Evolutionary conservation across 495 filamentous ascomycete genomes (phyloP).

Genomic region (Penicillium cinerascens): DNA sequence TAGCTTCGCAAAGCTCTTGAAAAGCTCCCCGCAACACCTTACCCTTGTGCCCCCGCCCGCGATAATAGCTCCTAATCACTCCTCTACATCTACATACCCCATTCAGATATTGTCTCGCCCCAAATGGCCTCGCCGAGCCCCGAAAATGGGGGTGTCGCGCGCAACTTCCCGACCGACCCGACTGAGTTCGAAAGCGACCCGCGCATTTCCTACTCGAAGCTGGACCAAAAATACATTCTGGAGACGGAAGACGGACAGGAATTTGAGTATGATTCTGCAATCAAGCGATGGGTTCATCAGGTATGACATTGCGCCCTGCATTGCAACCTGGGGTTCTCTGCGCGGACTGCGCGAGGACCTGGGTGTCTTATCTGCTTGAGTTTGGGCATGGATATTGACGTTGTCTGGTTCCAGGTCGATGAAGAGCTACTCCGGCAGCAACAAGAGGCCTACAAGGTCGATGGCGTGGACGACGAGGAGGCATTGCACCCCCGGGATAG

Average conservation of each 20-base stretch:
- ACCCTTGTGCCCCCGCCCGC: background rate
- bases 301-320: slow-evolving; percentile 41
- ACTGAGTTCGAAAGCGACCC: slow-evolving; percentile 77
- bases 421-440: slow-evolving; percentile 78
- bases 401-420: slow-evolving; percentile 53
- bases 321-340: slow-evolving; percentile 4
- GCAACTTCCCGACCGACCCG: slow-evolving; percentile 63
- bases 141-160: slow-evolving; percentile 18
- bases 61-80: background rate
- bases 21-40: background rate
- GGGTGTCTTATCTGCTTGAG: background rate
- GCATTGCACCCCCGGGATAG: slow-evolving; percentile 56
- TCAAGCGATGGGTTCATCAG: slow-evolving; percentile 77
- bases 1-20: background rate
- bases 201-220: slow-evolving; percentile 79
- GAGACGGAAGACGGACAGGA: slow-evolving; percentile 84
- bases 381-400: background rate
- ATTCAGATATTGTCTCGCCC: background rate
- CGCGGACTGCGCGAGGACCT: background rate
- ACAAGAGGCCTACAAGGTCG: slow-evolving; percentile 67
- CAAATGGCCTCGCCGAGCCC: slow-evolving; percentile 23
- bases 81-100: background rate
- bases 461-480: slow-evolving; percentile 62
- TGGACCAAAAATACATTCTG: slow-evolving; percentile 75
- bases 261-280: slow-evolving; percentile 69